Evolutionary conservation across 495 filamentous ascomycete species (phyloP), one percentile per base, ranked within the genome.

Genomic region (Xylaria scruposa): DNA sequence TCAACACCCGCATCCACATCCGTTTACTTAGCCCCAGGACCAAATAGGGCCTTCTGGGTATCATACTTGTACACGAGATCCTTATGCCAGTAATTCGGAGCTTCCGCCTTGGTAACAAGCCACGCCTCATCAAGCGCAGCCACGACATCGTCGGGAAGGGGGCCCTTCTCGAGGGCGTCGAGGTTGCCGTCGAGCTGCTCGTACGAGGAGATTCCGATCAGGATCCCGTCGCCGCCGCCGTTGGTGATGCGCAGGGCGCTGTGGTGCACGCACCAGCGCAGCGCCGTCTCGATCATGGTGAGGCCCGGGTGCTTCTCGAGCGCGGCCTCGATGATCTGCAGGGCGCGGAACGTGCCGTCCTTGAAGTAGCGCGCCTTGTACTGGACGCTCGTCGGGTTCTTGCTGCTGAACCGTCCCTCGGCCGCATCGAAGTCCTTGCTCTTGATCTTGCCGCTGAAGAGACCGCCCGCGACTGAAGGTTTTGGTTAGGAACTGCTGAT

Each of bases 391-490:
- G 74, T 77, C 1, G 63, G 65, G 17, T 79, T 76, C n/a, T 79
- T 81, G 68, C 91, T 85, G 68, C 87, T 90, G 81, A 90, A 97
- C 17, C 95, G 87, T 5, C 95, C 87, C 10, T 76, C 72, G 0
- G 79, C 77, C 6, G 93, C 92, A 0, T 91, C 81, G 15, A 80
- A 74, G 77, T 93, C 92, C 38, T 79, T 81, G 46, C 87, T 86
- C 82, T 93, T 94, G 83, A 94, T 94, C 77, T 96, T 96, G 66
- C 94, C 93, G 31, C 90, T 91, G 77, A 97, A 92, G 24, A 97
- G 79, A 0, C 95, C 95, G 6, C 94, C 94, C 12, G 93, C 93
- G 49, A 79, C 70, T 71, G 54, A 5, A 17, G 6, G 38, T 1
- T 15, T 4, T 19, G 2, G 53, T 61, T 38, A 49, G 24, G 8